Evolutionary conservation across 139 green algal species (phyloP).

Genomic region (Nannochloris sp.): DNA sequence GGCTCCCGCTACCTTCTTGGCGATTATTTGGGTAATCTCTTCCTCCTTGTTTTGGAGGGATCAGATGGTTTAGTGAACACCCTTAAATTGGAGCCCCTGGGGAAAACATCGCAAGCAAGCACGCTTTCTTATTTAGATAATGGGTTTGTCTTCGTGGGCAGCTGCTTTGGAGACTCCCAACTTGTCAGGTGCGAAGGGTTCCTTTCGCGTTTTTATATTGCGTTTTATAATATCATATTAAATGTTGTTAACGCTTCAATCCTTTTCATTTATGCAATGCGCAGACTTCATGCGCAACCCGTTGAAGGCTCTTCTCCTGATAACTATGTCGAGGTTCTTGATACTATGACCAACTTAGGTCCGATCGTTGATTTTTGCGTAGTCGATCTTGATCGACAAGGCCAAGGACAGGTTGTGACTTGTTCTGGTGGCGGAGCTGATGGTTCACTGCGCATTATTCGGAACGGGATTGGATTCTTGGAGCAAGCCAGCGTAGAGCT

Average conservation of each 20-base stretch:
- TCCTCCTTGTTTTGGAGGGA: slow-evolving; percentile 77
- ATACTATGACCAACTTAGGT: slow-evolving; percentile 82
- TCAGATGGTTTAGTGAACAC: slow-evolving; percentile 43
- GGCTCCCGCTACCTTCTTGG: slow-evolving; percentile 81
- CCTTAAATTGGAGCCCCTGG: slow-evolving; percentile 77
- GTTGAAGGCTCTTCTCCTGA: slow-evolving; percentile 19
- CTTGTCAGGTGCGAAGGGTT: slow-evolving; percentile 49
- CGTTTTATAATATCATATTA: too few relatives aligned
- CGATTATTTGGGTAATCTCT: slow-evolving; percentile 69
- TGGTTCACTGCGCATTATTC: slow-evolving; percentile 84
- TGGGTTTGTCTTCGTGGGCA: slow-evolving; percentile 80
- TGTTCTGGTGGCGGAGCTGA: slow-evolving; percentile 69
- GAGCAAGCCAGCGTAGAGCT: slow-evolving; percentile 81
- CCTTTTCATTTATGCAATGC: neutral
- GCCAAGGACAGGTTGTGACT: slow-evolving; percentile 91
- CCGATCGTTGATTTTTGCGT: slow-evolving; percentile 94
- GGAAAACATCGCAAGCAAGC: slow-evolving; percentile 55
- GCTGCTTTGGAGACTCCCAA: slow-evolving; percentile 62
- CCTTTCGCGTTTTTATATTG: neutral
- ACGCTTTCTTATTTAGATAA: slow-evolving; percentile 90
- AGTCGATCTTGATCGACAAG: slow-evolving; percentile 90
- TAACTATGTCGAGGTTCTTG: slow-evolving; percentile 72
- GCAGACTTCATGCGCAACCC: slow-evolving; percentile 17
- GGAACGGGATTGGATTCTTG: slow-evolving; percentile 96
- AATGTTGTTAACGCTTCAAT: neutral